phyloP scores from a whole-genome alignment of 495 filamentous ascomycete genomes.

The Cercophora scortea region DNA sequence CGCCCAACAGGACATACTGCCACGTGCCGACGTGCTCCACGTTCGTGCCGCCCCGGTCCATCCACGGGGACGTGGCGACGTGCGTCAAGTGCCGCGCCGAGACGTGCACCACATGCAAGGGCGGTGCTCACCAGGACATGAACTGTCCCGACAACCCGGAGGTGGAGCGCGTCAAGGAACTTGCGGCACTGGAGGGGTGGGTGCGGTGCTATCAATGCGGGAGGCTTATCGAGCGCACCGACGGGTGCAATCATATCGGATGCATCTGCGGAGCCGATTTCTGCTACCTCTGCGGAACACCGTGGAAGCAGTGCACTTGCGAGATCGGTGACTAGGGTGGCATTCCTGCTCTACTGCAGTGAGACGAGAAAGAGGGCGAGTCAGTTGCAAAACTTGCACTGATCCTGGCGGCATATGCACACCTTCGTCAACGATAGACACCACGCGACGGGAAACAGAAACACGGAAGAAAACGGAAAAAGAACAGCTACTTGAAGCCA shows the following conservation, averaged over 20 bases:
- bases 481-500: too few species aligned
- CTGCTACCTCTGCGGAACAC: slow-evolving; percentile 47
- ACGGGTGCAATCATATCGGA: slow-evolving; percentile 42
- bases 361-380: not conserved
- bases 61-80: slow-evolving; percentile 26
- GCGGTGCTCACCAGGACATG: slow-evolving; percentile 21
- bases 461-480: too few species aligned
- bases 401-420: not conserved
- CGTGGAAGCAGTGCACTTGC: slow-evolving; percentile 46
- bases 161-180: slow-evolving; percentile 20
- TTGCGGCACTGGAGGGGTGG: slow-evolving; percentile 33
- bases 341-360: not conserved
- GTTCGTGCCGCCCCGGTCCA: slow-evolving; percentile 31
- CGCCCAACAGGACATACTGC: slow-evolving; percentile 43
- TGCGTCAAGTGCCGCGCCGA: slow-evolving; percentile 29
- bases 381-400: not conserved
- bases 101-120: slow-evolving; percentile 45
- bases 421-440: too few species aligned
- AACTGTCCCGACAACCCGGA: slow-evolving; percentile 34
- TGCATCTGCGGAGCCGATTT: slow-evolving; percentile 49
- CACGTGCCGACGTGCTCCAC: slow-evolving; percentile 29
- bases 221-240: slow-evolving; percentile 31
- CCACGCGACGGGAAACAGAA: too few species aligned
- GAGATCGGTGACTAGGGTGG: slow-evolving; percentile 7
- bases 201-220: slow-evolving; percentile 32